Evolutionary conservation across 129 eudicot genomes (phyloP), one percentile per base, ranked within the genome.

Genomic region (Silybum marianum): DNA sequence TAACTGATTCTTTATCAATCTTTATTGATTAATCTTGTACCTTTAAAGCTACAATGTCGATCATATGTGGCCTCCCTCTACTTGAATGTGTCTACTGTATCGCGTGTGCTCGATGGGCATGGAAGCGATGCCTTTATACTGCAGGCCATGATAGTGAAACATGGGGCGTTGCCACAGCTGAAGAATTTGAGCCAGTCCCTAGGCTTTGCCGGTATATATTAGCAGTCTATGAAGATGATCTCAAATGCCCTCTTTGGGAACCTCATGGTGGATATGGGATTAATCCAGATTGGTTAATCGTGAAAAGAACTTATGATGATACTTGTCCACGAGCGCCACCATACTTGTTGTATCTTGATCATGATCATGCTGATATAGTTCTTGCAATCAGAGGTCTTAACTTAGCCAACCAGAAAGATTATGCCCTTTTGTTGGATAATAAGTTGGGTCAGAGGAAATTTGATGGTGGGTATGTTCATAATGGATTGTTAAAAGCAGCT

Each of bases 401-500:
- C 80, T 66, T 95, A 85, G 97, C 89, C 7, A 95, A 89, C 85
- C 95, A 91, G 67, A 88, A 90, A 74, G 99, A 95, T 85, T 93
- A 89, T 75, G 95, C 85, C 0, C 87, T 91, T 66, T 83, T 95
- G 72, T 74, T 95, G 78, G 99, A 95, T 88, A 95, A 95, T 84
- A 91, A 84, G 88, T 89, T 95, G 75, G 99, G 99, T 48, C 85
- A 89, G 46, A 85, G 93, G 91, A 93, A 89, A 69, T 95, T 95
- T 80, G 97, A 95, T 83, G 99, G 98, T 8, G 99, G 99, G 25
- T 95, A 95, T 88, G 98, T 95, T 21, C 99, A 95, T 79, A 90
- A 95, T 66, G 99, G 99, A 48, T 80, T 95, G 69, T 76, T 95
- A 40, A 91, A 90, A 82, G 98, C 99, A 18, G 99, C 99, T 80